These are phyloP conservation scores for Diaporthe humulicola DNA, from an alignment of 2,329 filamentous ascomycete genomes.

Conservation along the genomic window DNA sequence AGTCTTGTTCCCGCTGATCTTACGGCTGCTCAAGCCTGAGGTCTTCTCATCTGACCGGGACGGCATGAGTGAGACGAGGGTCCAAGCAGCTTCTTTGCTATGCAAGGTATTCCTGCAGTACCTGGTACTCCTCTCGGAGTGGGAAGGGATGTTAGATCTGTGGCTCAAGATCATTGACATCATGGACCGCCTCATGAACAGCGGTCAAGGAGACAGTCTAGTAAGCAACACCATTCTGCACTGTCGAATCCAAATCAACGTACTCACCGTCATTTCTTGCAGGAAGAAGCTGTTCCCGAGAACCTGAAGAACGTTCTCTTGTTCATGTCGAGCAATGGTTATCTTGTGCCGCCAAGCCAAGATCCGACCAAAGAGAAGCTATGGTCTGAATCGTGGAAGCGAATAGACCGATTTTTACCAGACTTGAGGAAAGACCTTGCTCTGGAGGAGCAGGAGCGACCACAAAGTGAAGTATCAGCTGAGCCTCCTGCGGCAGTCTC, in stretches of 20 bases:
- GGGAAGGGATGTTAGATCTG: constrained; percentile 89
- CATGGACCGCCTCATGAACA: constrained; percentile 96
- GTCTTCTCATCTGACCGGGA: constrained; percentile 91
- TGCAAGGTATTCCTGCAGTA: constrained; percentile 98
- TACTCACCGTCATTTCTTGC: constrained; percentile 40
- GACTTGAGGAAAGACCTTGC: constrained; percentile 70
- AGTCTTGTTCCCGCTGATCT: constrained; percentile 92
- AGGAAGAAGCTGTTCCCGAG: constrained; percentile 96
- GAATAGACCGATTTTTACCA: constrained; percentile 75
- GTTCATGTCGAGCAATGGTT: constrained; percentile 93
- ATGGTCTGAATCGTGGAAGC: constrained; percentile 75
- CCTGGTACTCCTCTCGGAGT: constrained; percentile 84
- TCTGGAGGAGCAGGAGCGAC: constrained; percentile 58
- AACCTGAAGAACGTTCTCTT: constrained; percentile 96
- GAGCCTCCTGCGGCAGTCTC: constrained; percentile 28
- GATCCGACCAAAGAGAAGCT: constrained; percentile 68
- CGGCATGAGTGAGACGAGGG: constrained; percentile 95
- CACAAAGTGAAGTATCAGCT: constrained; percentile 1
- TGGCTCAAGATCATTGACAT: constrained; percentile 95
- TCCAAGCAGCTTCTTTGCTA: constrained; percentile 89
- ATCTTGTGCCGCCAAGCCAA: constrained; percentile 78
- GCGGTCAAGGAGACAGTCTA: constrained; percentile 89
- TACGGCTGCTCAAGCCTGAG: constrained; percentile 90
- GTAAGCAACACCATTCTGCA: constrained; percentile 68
- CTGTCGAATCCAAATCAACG: constrained; percentile 24